These are phyloP conservation scores for Rickenella mellea DNA, from an alignment of 768 basidiomycete species.

Conservation along the genomic window DNA sequence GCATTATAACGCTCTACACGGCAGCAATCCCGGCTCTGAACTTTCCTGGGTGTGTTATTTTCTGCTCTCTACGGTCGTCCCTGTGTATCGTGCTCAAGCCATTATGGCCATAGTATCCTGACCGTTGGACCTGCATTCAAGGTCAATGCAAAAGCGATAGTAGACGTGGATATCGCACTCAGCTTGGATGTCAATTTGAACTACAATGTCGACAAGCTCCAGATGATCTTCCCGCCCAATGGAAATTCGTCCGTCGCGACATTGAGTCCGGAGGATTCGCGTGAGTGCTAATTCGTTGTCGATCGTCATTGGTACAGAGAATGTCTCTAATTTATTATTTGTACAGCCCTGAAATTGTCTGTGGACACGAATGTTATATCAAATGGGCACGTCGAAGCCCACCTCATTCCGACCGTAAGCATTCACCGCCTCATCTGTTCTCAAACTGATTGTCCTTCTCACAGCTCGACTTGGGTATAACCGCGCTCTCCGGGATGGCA, in stretches of 20 bases:
- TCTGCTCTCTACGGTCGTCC: not conserved
- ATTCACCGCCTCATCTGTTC: too few relatives aligned
- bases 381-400: constrained; percentile 32
- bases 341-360: constrained; percentile 31
- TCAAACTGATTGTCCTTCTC: too few relatives aligned
- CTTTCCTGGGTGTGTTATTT: constrained; percentile 34
- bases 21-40: constrained; percentile 37
- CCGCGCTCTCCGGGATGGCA: constrained; percentile 25
- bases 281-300: too few relatives aligned
- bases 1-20: constrained; percentile 30
- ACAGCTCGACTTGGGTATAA: too few relatives aligned
- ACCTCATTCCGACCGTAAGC: constrained; percentile 36
- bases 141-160: constrained; percentile 16
- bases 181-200: constrained; percentile 33
- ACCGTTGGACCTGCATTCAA: constrained; percentile 29
- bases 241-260: too few relatives aligned
- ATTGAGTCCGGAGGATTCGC: too few relatives aligned
- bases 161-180: constrained; percentile 26
- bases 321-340: too few relatives aligned
- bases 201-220: constrained; percentile 30
- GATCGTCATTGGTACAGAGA: too few relatives aligned
- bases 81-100: constrained; percentile 26
- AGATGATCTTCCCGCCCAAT: constrained; percentile 37
- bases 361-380: constrained; percentile 29
- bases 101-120: constrained; percentile 25